Evolutionary conservation across 2,329 filamentous ascomycete genomes (phyloP).

Genomic region (Cordyceps cicadae): DNA sequence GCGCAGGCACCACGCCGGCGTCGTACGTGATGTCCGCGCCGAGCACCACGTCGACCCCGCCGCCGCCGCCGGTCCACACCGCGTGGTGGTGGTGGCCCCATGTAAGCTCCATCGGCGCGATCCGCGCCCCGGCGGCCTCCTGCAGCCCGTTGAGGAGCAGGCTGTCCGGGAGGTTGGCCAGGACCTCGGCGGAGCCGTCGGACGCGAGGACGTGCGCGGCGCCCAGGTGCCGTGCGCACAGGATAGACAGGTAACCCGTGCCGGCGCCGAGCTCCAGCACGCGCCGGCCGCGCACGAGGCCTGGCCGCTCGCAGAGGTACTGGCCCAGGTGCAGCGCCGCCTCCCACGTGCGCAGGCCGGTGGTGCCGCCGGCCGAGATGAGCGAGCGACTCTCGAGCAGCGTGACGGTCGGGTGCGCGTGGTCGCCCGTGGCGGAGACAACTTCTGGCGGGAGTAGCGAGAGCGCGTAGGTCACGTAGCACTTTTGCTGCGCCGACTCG

Average conservation of each 20-base stretch:
- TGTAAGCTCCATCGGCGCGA: conserved; percentile 48
- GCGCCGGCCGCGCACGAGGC: conserved; percentile 42
- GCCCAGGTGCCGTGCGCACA: conserved; percentile 60
- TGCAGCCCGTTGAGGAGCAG: conserved; percentile 60
- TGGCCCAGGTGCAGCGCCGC: conserved; percentile 65
- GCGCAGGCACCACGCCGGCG: conserved; percentile 48
- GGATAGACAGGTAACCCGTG: conserved; percentile 65
- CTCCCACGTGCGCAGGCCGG: conserved; percentile 74
- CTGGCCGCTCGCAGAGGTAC: conserved; percentile 48
- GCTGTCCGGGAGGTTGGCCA: conserved; percentile 59
- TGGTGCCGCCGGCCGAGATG: conserved; percentile 63
- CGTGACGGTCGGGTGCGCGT: conserved; percentile 36
- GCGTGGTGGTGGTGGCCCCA: conserved; percentile 46
- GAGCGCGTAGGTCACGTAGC: conserved; percentile 63
- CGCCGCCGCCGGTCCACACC: conserved; percentile 36
- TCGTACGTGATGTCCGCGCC: conserved; percentile 78
- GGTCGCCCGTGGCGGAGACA: not conserved
- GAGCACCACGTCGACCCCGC: conserved; percentile 57
- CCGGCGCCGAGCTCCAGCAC: conserved; percentile 69
- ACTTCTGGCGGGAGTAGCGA: conserved; percentile 21
- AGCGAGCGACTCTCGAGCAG: conserved; percentile 62
- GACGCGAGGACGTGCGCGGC: conserved; percentile 56
- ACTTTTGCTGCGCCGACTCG: conserved; percentile 60
- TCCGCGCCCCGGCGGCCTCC: conserved; percentile 21
- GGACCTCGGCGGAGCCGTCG: conserved; percentile 66